These are phyloP conservation scores for Phytopythium aichiense DNA, from an alignment of 352 stramenopile species.

Conservation along the genomic window DNA sequence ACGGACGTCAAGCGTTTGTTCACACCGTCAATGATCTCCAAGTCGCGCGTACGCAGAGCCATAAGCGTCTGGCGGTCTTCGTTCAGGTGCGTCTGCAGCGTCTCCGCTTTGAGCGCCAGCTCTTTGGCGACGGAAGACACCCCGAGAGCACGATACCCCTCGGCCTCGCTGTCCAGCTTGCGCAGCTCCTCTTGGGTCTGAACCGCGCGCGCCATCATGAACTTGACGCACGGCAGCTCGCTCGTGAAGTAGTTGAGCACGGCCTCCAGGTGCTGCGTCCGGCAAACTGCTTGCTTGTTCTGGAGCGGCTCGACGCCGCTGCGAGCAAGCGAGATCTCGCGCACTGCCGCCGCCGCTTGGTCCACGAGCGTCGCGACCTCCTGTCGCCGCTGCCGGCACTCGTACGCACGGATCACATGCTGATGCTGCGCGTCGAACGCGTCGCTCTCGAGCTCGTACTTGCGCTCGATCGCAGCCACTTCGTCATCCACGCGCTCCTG, in stretches of 20 bases:
- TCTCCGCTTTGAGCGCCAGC: conserved; percentile 35
- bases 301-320: conserved; percentile 38
- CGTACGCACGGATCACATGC: conserved; percentile 32
- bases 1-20: conserved; percentile 23
- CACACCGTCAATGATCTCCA: conserved; percentile 37
- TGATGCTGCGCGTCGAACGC: conserved; percentile 49
- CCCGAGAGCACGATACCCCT: conserved; percentile 48
- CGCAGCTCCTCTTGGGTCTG: conserved; percentile 38
- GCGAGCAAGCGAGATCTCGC: conserved; percentile 26
- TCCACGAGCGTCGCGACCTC: conserved; percentile 34
- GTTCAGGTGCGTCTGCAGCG: conserved; percentile 33
- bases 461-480: conserved; percentile 39
- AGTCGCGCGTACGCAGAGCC: conserved; percentile 42
- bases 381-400: conserved; percentile 28
- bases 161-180: conserved; percentile 35
- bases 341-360: conserved; percentile 31
- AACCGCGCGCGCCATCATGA: conserved; percentile 64
- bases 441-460: conserved; percentile 37
- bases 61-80: conserved; percentile 49
- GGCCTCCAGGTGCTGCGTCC: conserved; percentile 62
- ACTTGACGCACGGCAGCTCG: conserved; percentile 74
- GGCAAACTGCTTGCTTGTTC: conserved; percentile 41
- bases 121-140: conserved; percentile 50
- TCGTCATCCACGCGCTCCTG: conserved; percentile 42
- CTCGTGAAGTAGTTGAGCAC: conserved; percentile 70